These are phyloP conservation scores for Baorangia bicolor DNA, from an alignment of 768 basidiomycete species.

Conservation along the genomic window DNA sequence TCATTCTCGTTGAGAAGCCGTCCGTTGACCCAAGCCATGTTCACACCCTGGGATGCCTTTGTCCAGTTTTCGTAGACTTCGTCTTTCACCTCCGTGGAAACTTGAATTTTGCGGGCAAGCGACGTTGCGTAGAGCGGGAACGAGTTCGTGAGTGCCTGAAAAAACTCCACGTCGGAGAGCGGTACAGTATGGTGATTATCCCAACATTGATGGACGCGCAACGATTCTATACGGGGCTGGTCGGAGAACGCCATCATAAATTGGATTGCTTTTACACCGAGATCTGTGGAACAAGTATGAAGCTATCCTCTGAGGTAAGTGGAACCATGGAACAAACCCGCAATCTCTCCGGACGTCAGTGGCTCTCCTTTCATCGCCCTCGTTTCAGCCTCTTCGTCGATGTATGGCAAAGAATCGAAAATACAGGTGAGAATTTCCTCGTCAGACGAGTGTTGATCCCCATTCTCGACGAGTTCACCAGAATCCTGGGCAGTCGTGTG, in stretches of 20 bases:
- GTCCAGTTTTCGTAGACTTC: constrained; percentile 59
- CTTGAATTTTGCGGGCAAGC: constrained; percentile 65
- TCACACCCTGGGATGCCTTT: constrained; percentile 51
- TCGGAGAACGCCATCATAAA: constrained; percentile 61
- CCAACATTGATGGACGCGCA: constrained; percentile 20
- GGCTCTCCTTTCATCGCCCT: constrained; percentile 43
- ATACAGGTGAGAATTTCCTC: constrained; percentile 28
- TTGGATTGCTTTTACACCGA: constrained; percentile 74
- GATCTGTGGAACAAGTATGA: constrained; percentile 35
- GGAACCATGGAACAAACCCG: constrained; percentile 37
- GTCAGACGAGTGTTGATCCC: constrained; percentile 10
- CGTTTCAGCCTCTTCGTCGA: constrained; percentile 30
- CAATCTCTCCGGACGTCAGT: constrained; percentile 52
- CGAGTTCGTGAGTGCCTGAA: constrained; percentile 76
- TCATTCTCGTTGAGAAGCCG: constrained; percentile 57
- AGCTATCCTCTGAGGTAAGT: background rate
- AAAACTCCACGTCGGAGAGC: constrained; percentile 21
- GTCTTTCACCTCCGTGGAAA: constrained; percentile 46
- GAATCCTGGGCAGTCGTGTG: background rate
- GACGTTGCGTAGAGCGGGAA: constrained; percentile 85
- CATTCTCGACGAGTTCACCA: background rate
- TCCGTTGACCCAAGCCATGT: constrained; percentile 82
- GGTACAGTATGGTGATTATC: constrained; percentile 7
- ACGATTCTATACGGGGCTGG: constrained; percentile 44
- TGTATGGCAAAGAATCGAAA: constrained; percentile 32